phyloP scores from a whole-genome alignment of 208 protist species.

The Naegleria gruberi region DNA sequence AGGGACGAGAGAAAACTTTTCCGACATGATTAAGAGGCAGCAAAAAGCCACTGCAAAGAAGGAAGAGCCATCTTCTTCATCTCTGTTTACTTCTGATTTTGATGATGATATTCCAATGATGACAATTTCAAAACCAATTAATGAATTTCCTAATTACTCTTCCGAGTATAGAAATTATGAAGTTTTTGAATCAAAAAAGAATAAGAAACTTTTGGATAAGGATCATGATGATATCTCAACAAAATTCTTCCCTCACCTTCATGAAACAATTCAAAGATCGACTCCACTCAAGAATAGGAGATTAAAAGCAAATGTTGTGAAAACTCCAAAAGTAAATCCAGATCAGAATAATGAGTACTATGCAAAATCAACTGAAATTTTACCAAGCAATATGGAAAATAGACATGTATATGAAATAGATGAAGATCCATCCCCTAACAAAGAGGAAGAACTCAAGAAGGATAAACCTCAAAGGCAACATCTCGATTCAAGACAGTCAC shows the following conservation, averaged over 20 bases:
- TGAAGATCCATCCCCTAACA: background rate
- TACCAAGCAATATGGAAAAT: background rate
- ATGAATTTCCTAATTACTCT: background rate
- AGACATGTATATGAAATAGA: background rate
- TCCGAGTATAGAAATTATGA: background rate
- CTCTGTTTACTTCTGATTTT: background rate
- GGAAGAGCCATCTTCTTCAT: background rate
- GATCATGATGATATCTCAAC: background rate
- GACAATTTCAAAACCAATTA: background rate
- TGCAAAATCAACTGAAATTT: background rate
- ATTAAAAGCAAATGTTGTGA: background rate
- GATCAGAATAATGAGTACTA: background rate
- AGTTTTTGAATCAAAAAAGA: background rate
- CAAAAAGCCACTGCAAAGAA: background rate
- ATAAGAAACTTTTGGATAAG: no score
- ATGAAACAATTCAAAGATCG: background rate
- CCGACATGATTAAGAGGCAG: background rate
- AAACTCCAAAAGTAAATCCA: background rate
- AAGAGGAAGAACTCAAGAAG: no score
- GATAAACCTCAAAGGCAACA: no score
- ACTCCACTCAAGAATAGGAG: background rate
- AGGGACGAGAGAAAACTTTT: background rate
- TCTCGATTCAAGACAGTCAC: no score
- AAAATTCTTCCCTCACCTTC: background rate
- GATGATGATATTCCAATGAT: no score